phyloP scores from a whole-genome alignment of 1,139 yeast species.

The Pneumocystis carinii region DNA sequence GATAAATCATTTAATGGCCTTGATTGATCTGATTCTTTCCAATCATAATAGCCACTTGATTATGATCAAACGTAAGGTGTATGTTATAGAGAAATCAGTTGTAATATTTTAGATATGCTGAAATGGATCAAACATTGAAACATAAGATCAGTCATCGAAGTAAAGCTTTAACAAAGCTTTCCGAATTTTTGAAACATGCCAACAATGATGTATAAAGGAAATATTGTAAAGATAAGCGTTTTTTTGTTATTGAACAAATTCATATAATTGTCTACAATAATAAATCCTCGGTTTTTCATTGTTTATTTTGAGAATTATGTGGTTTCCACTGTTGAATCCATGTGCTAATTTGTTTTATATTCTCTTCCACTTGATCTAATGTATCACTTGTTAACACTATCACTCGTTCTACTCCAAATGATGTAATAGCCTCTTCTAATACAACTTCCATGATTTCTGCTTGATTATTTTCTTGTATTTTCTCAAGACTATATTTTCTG shows the following conservation, averaged over 20 bases:
- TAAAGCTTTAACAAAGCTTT: constrained; percentile 61
- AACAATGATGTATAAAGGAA: background rate
- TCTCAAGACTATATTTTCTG: constrained; percentile 61
- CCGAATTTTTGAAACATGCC: constrained; percentile 34
- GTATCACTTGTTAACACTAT: constrained; percentile 61
- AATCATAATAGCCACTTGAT: background rate
- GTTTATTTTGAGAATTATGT: constrained; percentile 14
- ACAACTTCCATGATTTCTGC: constrained; percentile 95
- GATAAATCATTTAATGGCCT: too few species aligned
- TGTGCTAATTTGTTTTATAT: constrained; percentile 53
- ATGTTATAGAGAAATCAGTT: background rate
- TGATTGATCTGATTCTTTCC: constrained; percentile 2
- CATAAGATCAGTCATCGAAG: constrained; percentile 77
- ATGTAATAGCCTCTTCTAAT: constrained; percentile 69
- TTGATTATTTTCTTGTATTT: constrained; percentile 81
- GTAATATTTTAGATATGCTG: constrained; percentile 43
- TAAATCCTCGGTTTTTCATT: constrained; percentile 12
- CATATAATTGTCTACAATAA: background rate
- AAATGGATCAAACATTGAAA: constrained; percentile 62
- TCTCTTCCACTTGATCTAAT: constrained; percentile 63
- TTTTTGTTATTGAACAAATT: background rate
- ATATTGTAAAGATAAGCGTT: background rate
- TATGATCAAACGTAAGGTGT: background rate
- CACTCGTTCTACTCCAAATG: constrained; percentile 65
- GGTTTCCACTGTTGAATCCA: constrained; percentile 65